Base-by-base conservation (phyloP, 495 filamentous ascomycete genomes). In the Cladorrhinum samala region DNA sequence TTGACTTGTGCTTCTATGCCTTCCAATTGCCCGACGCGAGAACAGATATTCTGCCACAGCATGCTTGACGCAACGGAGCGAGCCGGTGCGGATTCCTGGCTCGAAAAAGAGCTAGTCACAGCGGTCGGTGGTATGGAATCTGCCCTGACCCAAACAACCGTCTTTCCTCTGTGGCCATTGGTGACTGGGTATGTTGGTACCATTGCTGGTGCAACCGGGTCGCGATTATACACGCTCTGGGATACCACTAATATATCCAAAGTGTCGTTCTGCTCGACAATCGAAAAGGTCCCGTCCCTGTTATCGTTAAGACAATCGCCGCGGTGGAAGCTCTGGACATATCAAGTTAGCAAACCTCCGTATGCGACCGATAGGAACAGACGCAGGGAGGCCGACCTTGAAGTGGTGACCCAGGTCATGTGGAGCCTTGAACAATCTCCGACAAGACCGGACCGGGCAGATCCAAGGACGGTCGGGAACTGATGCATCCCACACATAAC, bases 381-480 rank as follows among this genome's bases (percentile, higher is more conserved):
- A 14, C 14, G 30, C 7, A 37, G 30, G 7, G 14, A 7, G 7
- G 16, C 33, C 9, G 25, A 58, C 53, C n/a, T 42, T 46, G 55
- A 64, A 59, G 25, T 61, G 61, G 7, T 52, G n/a, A 4, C 58
- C 58, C 3, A 61, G 27, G n/a, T 48, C 23, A 2, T n/a, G 8
- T 8, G 18, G 18, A 1, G 38, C 9, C 20, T 9, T 39, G 20
- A 49, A 64, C 11, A 59, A 9, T 1, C 27, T 43, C 14, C 61
- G 61, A 19, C 61, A 64, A 6, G 40, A 50, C 9, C 58, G 49
- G 8, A 61, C 24, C 2, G 61, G 61, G 17, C 61, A 64, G 13
- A 61, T 59, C 61, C 61, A 64, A 1, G 55, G 57, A 8, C 55
- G 57, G 13, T 44, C 55, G 0, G 39, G 5, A 9, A 55, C 23